phyloP scores from a whole-genome alignment of 1,139 yeast species.

The Suhomyces maxii region DNA sequence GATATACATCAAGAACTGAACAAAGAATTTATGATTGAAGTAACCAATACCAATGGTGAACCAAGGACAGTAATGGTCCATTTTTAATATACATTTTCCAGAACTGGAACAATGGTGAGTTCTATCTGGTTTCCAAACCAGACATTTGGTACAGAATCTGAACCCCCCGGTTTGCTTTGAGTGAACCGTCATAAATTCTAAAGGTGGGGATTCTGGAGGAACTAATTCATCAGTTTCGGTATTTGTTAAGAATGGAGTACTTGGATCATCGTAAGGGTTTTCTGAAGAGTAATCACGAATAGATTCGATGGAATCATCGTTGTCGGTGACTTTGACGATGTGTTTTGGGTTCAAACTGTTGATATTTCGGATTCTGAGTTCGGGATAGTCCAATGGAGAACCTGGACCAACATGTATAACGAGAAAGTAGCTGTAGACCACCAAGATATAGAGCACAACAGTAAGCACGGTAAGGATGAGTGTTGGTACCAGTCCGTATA shows the following conservation, averaged over 20 bases:
- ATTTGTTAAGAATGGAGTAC: constrained; percentile 3
- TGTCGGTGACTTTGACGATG: neutral
- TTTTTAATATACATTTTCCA: constrained; percentile 65
- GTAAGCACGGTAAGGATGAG: constrained; percentile 17
- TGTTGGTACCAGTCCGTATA: constrained; percentile 11
- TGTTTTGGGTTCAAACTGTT: constrained; percentile 9
- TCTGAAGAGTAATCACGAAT: neutral
- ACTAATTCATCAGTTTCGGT: constrained; percentile 4
- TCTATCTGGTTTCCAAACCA: constrained; percentile 90
- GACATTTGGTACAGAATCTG: constrained; percentile 71
- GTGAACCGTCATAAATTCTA: constrained; percentile 34
- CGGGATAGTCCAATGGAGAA: constrained; percentile 53
- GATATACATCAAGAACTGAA: constrained; percentile 69
- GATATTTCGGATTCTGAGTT: constrained; percentile 24
- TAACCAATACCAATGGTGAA: constrained; percentile 87
- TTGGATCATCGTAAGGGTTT: constrained; percentile 4
- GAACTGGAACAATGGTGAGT: constrained; percentile 86
- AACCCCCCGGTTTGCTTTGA: constrained; percentile 24
- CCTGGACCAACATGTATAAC: constrained; percentile 66
- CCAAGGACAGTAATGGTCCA: constrained; percentile 99
- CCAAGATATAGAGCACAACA: constrained; percentile 22
- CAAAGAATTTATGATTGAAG: constrained; percentile 72
- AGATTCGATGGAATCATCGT: neutral
- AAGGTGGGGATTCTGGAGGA: constrained; percentile 32
- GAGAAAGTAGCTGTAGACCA: constrained; percentile 48